These are phyloP conservation scores for Moelleriella libera DNA, from an alignment of 2,329 filamentous ascomycete genomes.

Conservation along the genomic window DNA sequence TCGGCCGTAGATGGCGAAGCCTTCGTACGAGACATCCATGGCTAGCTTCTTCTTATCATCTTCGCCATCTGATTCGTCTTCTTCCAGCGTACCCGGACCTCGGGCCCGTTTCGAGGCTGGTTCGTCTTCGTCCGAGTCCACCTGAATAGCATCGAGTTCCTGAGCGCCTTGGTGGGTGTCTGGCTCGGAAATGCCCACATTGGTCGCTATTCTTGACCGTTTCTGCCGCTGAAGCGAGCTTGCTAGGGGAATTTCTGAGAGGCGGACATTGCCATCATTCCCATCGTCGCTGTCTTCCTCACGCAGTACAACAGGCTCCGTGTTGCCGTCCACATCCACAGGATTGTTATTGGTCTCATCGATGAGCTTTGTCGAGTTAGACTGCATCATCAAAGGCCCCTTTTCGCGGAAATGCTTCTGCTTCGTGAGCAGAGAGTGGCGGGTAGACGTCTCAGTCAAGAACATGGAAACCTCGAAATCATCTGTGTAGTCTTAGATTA, in stretches of 20 bases:
- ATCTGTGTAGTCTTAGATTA: slow-evolving; percentile 35
- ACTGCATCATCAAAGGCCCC: slow-evolving; percentile 35
- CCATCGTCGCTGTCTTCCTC: slow-evolving; percentile 34
- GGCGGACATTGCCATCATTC: slow-evolving; percentile 7
- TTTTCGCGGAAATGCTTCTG: slow-evolving; percentile 62
- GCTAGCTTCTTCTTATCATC: slow-evolving; percentile 86
- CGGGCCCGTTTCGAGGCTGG: slow-evolving; percentile 30
- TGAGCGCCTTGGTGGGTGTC: slow-evolving; percentile 15
- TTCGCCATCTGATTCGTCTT: slow-evolving; percentile 15
- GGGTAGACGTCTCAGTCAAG: slow-evolving; percentile 69
- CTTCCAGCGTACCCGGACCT: slow-evolving; percentile 14
- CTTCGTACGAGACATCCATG: slow-evolving; percentile 80
- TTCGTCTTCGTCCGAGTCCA: slow-evolving; percentile 23
- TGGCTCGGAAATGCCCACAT: not conserved
- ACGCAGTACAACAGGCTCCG: slow-evolving; percentile 16
- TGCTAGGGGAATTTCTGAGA: slow-evolving; percentile 20
- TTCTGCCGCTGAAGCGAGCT: slow-evolving; percentile 2
- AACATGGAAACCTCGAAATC: slow-evolving; percentile 95
- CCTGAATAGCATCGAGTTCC: slow-evolving; percentile 15
- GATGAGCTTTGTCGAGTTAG: slow-evolving; percentile 50
- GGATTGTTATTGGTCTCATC: slow-evolving; percentile 38
- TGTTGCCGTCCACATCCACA: slow-evolving; percentile 25
- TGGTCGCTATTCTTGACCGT: not conserved
- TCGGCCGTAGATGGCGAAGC: slow-evolving; percentile 89
- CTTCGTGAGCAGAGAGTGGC: slow-evolving; percentile 77